Percentiles rank a stretch among this genome's conserved stretches.
phyloP scores from a whole-genome alignment of 768 basidiomycete genomes.

The Mycena capillaripes region DNA sequence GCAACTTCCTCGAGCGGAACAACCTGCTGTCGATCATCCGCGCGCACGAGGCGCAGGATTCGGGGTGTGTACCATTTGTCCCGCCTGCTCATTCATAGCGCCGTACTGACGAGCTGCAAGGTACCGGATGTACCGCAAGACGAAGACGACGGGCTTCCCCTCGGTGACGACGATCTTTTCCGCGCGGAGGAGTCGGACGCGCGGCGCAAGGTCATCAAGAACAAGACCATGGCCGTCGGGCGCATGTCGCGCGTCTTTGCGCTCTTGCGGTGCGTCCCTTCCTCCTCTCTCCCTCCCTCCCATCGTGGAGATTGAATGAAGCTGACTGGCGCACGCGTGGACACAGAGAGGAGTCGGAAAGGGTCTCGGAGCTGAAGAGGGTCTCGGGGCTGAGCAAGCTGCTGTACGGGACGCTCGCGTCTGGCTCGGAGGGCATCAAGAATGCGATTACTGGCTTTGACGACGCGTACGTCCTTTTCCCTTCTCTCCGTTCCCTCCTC shows the following conservation, averaged over 20 bases:
- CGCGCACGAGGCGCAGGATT: constrained; percentile 98
- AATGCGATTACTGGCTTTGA: constrained; percentile 94
- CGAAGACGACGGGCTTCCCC: constrained; percentile 97
- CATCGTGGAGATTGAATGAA: not conserved
- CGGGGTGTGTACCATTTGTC: constrained; percentile 89
- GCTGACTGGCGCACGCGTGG: constrained; percentile 1
- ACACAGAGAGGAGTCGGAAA: constrained; percentile 98
- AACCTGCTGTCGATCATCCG: constrained; percentile 96
- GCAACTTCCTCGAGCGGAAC: constrained; percentile 97
- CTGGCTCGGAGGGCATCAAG: constrained; percentile 96
- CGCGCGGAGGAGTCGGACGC: constrained; percentile 75
- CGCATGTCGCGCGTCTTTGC: constrained; percentile 98
- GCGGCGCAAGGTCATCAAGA: constrained; percentile 93
- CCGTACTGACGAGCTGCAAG: constrained; percentile 52
- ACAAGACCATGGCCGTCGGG: constrained; percentile 98
- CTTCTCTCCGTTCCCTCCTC: too few species aligned
- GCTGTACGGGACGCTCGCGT: constrained; percentile 87
- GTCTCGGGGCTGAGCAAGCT: constrained; percentile 82
- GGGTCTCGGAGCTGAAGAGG: constrained; percentile 96
- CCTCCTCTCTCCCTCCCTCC: too few species aligned
- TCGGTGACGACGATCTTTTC: constrained; percentile 99
- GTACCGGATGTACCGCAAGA: constrained; percentile 99
- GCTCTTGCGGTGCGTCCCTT: constrained; percentile 87
- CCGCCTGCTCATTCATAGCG: not conserved
- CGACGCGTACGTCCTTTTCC: constrained; percentile 81